Base-by-base conservation (phyloP, 106 monocot genomes). In the Dendrobium officinale region DNA sequence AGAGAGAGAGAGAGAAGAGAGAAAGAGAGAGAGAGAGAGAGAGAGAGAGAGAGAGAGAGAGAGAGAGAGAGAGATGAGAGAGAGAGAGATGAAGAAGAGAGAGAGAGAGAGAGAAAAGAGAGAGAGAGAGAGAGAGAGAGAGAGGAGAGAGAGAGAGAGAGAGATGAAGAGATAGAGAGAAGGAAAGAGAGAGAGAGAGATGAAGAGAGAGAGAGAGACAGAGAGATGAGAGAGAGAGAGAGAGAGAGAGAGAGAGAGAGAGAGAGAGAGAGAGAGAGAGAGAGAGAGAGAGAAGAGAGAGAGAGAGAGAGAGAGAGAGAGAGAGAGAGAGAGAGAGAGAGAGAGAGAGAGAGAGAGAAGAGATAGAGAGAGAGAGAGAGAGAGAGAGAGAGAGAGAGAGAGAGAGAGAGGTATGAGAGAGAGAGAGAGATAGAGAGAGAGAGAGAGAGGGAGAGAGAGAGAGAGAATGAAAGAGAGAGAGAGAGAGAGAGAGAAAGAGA, bases 211-310 rank as follows among this genome's bases (percentile, higher is more conserved):
- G 0, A 0, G 0, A 0, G 0, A 0, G 0, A 0, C 0, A 0
- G 0, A 0, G 0, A 0, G 27, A 27, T 0, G 0, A 0, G 0
- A 0, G 0, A 0, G 0, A 0, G 0, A 0, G 0, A 0, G 0
- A 0, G 0, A 0, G 0, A 0, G 0, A 0, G 0, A 0, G 0
- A 0, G 0, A 0, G 0, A 0, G 0, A 0, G 0, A 0, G 0
- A 0, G 0, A 0, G 0, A 0, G 0, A 0, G 0, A 0, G 0
- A 0, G 0, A 0, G 0, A 0, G 0, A 0, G 0, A 0, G 0
- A 0, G 0, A 0, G 0, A 0, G 0, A 27, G 27, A 0, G 27
- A 27, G 27, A 27, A 0, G 0, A 0, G 0, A 0, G 0, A 0
- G 0, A 0, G 0, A 0, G 0, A 0, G 0, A 0, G 0, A 0